A percentile compares a stretch with the other conserved stretches of the same genome.
Conservation (phyloP, 306 rosid genomes). For the Myrica gale region DNA sequence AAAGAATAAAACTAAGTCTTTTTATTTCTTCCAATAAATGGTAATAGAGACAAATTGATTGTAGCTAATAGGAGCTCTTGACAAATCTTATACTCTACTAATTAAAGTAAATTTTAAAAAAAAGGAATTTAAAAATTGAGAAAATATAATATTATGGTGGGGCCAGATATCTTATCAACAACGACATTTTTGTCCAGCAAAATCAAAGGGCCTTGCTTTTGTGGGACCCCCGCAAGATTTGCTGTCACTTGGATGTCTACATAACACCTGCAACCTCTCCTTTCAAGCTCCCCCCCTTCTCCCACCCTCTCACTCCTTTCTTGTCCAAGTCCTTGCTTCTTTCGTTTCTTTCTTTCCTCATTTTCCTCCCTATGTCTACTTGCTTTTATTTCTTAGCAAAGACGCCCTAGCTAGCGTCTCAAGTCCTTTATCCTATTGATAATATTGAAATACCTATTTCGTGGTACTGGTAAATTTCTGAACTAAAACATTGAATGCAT, state of each 20-base stretch:
- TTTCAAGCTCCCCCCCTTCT: conserved; percentile 28
- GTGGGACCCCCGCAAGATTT: conserved; percentile 81
- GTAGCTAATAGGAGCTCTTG: too few relatives aligned
- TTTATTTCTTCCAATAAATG: too few relatives aligned
- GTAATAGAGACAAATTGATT: too few relatives aligned
- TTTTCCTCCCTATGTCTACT: neutral
- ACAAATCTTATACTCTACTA: too few relatives aligned
- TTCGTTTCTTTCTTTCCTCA: conserved; percentile 8
- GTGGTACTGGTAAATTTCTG: neutral
- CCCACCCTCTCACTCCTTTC: conserved; percentile 14
- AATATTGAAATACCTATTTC: too few relatives aligned
- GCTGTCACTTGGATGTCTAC: conserved; percentile 43
- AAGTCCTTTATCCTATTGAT: too few relatives aligned
- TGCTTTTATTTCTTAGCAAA: neutral
- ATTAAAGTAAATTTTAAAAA: too few relatives aligned
- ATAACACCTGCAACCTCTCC: conserved; percentile 37
- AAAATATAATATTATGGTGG: conserved; percentile 53
- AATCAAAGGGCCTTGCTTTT: conserved; percentile 65
- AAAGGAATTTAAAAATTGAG: neutral
- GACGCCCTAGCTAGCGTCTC: too few relatives aligned
- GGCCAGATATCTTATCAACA: conserved; percentile 72
- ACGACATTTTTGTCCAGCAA: conserved; percentile 50
- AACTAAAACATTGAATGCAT: conserved; percentile 1
- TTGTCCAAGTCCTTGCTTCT: conserved; percentile 6
- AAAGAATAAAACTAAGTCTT: too few relatives aligned